These are phyloP conservation scores for Carallia brachiata DNA, from an alignment of 345 rosid species.

Conservation along the genomic window DNA sequence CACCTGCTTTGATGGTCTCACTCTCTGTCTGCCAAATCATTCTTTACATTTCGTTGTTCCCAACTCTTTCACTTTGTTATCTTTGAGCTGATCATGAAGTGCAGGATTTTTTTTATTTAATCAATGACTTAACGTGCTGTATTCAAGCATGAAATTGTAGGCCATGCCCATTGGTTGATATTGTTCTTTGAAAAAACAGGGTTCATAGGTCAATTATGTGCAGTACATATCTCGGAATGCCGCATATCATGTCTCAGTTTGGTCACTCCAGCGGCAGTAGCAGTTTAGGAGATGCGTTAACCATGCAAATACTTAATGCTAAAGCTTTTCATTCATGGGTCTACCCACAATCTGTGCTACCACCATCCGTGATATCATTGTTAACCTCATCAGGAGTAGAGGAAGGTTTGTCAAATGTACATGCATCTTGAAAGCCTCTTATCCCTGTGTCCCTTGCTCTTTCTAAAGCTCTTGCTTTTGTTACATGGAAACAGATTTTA, in stretches of 20 bases:
- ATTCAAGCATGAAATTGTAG: background rate
- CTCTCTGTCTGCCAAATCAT: too few relatives aligned
- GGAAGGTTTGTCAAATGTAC: slow-evolving; percentile 53
- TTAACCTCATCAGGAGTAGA: slow-evolving; percentile 52
- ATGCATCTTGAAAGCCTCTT: background rate
- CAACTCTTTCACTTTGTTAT: too few relatives aligned
- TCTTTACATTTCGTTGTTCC: too few relatives aligned
- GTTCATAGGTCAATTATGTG: slow-evolving; percentile 55
- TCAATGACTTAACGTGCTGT: too few relatives aligned
- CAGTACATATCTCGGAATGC: slow-evolving; percentile 47
- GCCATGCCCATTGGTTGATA: slow-evolving; percentile 8
- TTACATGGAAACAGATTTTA: slow-evolving; percentile 59
- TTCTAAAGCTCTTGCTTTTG: slow-evolving; percentile 23
- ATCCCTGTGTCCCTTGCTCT: slow-evolving; percentile 5
- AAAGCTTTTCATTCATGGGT: slow-evolving; percentile 82
- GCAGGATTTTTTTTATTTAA: too few relatives aligned
- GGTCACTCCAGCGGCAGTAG: slow-evolving; percentile 25
- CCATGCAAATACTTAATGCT: slow-evolving; percentile 44
- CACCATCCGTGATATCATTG: slow-evolving; percentile 63
- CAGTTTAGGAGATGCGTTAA: slow-evolving; percentile 36
- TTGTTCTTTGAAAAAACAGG: slow-evolving; percentile 45
- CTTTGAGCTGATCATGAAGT: too few relatives aligned
- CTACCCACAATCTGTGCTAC: slow-evolving; percentile 80
- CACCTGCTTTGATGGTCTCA: background rate
- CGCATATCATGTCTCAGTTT: slow-evolving; percentile 30